phyloP scores from a whole-genome alignment of 164 flowering plant species.

The Umbellularia californica region DNA sequence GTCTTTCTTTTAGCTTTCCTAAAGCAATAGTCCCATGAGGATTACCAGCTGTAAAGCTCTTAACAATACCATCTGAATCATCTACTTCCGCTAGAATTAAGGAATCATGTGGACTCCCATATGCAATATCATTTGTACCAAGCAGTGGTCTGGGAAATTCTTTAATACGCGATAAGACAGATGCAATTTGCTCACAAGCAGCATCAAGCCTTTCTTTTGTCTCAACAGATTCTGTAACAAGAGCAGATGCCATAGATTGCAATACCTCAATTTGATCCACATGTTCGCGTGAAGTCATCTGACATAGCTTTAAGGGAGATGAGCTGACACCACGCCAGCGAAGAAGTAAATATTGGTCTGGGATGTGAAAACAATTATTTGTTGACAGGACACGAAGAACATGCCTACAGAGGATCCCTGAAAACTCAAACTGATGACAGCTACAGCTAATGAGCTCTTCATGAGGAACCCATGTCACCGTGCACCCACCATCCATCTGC shows the following conservation, averaged over 20 bases:
- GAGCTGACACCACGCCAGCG: constrained; percentile 53
- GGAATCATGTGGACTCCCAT: constrained; percentile 50
- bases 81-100: constrained; percentile 59
- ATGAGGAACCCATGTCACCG: constrained; percentile 60
- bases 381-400: constrained; percentile 72
- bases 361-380: constrained; percentile 77
- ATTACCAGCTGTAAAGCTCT: constrained; percentile 37
- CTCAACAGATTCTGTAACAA: constrained; percentile 53
- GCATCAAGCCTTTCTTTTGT: constrained; percentile 57
- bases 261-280: constrained; percentile 46
- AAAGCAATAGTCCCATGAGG: constrained; percentile 35
- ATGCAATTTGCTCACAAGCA: constrained; percentile 53
- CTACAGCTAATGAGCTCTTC: constrained; percentile 58
- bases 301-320: constrained; percentile 20
- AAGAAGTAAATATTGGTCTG: constrained; percentile 56
- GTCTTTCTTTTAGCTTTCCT: constrained; percentile 58
- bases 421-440: constrained; percentile 69
- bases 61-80: constrained; percentile 57
- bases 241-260: constrained; percentile 58
- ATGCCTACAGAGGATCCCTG: constrained; percentile 73
- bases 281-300: constrained; percentile 22
- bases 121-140: constrained; percentile 28
- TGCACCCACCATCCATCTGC: constrained; percentile 58
- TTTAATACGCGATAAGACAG: constrained; percentile 47
- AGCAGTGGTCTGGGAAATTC: constrained; percentile 44